phyloP scores from a whole-genome alignment of 257 asterid genomes.

The Prunella vulgaris region DNA sequence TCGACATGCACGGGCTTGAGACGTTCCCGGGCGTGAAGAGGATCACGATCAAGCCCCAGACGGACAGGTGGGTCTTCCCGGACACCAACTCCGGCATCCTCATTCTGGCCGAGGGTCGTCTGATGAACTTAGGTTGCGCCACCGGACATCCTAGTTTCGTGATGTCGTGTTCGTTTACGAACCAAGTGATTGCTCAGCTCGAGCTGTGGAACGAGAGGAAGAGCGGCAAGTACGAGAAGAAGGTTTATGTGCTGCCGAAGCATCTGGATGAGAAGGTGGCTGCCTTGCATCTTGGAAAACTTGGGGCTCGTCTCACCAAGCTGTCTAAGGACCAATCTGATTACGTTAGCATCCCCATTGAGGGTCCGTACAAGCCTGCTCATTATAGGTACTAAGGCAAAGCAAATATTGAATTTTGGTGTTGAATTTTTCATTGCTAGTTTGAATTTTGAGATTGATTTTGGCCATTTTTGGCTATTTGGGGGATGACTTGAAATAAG shows the following conservation, averaged over 20 bases:
- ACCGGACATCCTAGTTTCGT: constrained; percentile 61
- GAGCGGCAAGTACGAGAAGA: constrained; percentile 48
- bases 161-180: constrained; percentile 55
- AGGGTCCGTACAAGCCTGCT: constrained; percentile 57
- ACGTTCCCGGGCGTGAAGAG: constrained; percentile 44
- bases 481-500: constrained; percentile 25
- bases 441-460: constrained; percentile 13
- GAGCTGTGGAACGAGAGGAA: constrained; percentile 54
- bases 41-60: constrained; percentile 50
- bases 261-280: constrained; percentile 61
- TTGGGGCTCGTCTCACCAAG: constrained; percentile 52
- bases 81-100: constrained; percentile 39
- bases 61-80: constrained; percentile 45
- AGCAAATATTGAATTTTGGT: background rate
- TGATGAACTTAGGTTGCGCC: constrained; percentile 61
- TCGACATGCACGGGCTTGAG: constrained; percentile 49
- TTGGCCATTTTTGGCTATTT: background rate
- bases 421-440: constrained; percentile 1
- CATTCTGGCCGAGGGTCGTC: constrained; percentile 51
- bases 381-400: constrained; percentile 40
- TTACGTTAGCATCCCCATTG: constrained; percentile 38
- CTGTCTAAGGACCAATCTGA: constrained; percentile 48
- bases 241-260: constrained; percentile 56
- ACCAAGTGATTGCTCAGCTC: constrained; percentile 54
- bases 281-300: constrained; percentile 43